Evolutionary conservation across 441 rosid genomes (phyloP), one percentile per base, ranked within the genome.

Genomic region (Kokia cookei): DNA sequence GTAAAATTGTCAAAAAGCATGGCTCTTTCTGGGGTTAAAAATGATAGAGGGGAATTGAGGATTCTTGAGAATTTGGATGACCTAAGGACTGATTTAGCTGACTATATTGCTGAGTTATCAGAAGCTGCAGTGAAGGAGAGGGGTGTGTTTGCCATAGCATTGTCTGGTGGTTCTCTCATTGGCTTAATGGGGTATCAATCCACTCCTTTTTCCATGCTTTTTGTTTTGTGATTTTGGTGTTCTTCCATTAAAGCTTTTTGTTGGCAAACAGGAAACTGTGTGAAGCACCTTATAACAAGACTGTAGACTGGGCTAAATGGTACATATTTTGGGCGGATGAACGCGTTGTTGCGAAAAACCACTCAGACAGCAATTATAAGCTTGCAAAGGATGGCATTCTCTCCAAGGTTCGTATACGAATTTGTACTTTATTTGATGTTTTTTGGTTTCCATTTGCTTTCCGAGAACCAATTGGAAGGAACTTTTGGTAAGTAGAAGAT

Each of bases 231-330:
- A 57, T 78, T 57, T 78, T 79, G 70, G 53, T 60, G 57, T 72
- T 72, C 73, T 75, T 73, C 43, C 66, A 69, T 72, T 69, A 60
- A 71, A 50, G 48, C 60, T 58, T 53, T 75, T 50, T 85, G 58
- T 70, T 81, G 80, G 72, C 55, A 71, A 79, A 77, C 90, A 92
- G 98, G 79, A 94, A 91, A 83, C 88, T 92, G 26, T 86, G 88
- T 62, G 97, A 92, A 82, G 84, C 91, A 70, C 97, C 97, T 71
- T 92, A 89, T 78, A 79, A 78, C 91, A 88, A 82, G 90, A 94
- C 92, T 10, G 91, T 94, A 37, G 97, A 94, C 65, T 94, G 98
- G 97, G 82, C 84, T 40, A 91, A 88, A 78, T 94, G 97, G 96
- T 87, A 90, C 76, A 83, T 94, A 68, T 90, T 94, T 74, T 94